These are phyloP conservation scores for Metarhizium robertsii DNA, from an alignment of 2,329 filamentous ascomycete species.

Conservation along the genomic window DNA sequence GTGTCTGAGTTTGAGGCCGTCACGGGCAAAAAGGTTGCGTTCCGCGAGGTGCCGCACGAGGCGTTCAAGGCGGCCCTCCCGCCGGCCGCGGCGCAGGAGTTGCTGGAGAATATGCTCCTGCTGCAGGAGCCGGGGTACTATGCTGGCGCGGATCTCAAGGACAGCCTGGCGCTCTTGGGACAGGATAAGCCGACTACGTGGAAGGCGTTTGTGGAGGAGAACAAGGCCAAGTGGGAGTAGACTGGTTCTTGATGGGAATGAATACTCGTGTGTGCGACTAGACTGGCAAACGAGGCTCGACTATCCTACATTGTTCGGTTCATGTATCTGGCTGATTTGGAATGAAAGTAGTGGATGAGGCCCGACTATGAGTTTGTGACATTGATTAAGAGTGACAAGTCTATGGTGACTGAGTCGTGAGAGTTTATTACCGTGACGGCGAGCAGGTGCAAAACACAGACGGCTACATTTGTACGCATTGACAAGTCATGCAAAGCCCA, in stretches of 20 bases:
- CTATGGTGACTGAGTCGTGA: too few relatives aligned
- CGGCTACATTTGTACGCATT: too few relatives aligned
- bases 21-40: slow-evolving; percentile 22
- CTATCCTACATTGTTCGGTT: too few relatives aligned
- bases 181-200: slow-evolving; percentile 27
- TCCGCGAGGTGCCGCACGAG: slow-evolving; percentile 21
- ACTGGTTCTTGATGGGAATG: neutral
- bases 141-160: slow-evolving; percentile 21
- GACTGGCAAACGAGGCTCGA: too few relatives aligned
- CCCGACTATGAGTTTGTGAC: too few relatives aligned
- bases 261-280: too few relatives aligned
- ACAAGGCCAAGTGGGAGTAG: slow-evolving; percentile 19
- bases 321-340: too few relatives aligned
- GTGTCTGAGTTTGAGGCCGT: slow-evolving; percentile 25
- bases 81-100: slow-evolving; percentile 19
- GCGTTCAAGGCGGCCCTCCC: slow-evolving; percentile 26
- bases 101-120: slow-evolving; percentile 33
- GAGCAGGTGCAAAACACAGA: too few relatives aligned
- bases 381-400: too few relatives aligned
- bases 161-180: slow-evolving; percentile 21
- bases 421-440: too few relatives aligned
- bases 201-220: slow-evolving; percentile 25
- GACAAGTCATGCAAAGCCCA: too few relatives aligned
- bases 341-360: too few relatives aligned
- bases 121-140: slow-evolving; percentile 33